These are phyloP conservation scores for Trifolium repens DNA, from an alignment of 306 rosid genomes.

Conservation along the genomic window DNA sequence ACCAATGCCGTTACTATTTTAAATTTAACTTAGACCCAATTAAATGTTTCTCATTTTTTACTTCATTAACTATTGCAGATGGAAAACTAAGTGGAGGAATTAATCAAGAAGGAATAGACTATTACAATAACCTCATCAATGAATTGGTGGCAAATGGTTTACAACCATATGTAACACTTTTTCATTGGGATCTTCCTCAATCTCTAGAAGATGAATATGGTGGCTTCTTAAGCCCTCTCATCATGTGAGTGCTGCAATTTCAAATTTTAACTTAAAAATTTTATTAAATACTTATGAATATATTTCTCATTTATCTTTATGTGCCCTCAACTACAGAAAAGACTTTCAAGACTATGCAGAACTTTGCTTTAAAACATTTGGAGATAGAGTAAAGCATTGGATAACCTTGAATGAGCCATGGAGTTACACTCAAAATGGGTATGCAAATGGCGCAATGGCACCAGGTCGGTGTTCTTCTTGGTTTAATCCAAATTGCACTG, in stretches of 20 bases:
- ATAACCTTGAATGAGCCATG: constrained; percentile 67
- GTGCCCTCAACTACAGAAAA: constrained; percentile 6
- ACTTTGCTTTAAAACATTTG: constrained; percentile 62
- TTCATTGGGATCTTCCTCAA: constrained; percentile 77
- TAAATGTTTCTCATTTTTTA: background rate
- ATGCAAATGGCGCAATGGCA: constrained; percentile 38
- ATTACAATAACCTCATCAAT: constrained; percentile 64
- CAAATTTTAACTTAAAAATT: background rate
- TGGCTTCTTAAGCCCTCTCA: constrained; percentile 55
- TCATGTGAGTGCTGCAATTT: constrained; percentile 42
- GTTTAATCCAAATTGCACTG: constrained; percentile 46
- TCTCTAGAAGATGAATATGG: constrained; percentile 59
- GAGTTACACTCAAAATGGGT: constrained; percentile 37
- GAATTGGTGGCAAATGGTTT: constrained; percentile 57
- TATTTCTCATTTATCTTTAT: background rate
- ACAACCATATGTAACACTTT: constrained; percentile 59
- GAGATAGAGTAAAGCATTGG: constrained; percentile 68
- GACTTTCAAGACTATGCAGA: constrained; percentile 54
- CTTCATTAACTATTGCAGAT: constrained; percentile 16
- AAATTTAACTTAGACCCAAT: background rate
- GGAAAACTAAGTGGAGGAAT: constrained; percentile 64
- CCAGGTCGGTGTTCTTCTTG: constrained; percentile 53
- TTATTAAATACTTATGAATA: no score
- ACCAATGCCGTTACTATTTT: no score
- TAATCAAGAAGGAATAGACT: constrained; percentile 56